phyloP scores from a whole-genome alignment of 2,329 filamentous ascomycete genomes.

The Beauveria caledonica region DNA sequence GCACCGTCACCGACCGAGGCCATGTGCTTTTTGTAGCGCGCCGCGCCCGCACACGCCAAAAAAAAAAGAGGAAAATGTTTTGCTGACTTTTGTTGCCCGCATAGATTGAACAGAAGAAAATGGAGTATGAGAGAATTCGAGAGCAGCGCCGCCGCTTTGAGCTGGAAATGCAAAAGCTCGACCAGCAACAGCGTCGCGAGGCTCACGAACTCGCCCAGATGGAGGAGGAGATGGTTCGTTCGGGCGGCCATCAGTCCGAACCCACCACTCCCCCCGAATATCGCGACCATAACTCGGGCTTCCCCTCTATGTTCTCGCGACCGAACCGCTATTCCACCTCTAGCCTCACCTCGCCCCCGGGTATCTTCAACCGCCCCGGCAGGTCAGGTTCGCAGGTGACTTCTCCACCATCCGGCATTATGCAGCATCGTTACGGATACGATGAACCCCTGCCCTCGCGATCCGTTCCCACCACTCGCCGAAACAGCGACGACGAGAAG shows the following conservation, averaged over 20 bases:
- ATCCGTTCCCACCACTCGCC: conserved; percentile 77
- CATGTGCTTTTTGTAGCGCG: not conserved
- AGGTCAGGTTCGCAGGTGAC: conserved; percentile 73
- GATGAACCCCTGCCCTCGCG: conserved; percentile 53
- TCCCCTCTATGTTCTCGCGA: conserved; percentile 71
- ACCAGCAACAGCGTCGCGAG: conserved; percentile 74
- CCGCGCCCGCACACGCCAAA: not conserved
- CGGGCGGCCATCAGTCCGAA: conserved; percentile 76
- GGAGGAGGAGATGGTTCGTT: conserved; percentile 63
- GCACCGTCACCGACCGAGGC: not conserved
- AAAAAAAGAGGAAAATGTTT: not conserved
- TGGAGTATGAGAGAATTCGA: conserved; percentile 83
- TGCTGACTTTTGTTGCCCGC: conserved; percentile 26
- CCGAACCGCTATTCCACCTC: conserved; percentile 85
- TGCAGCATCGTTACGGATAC: conserved; percentile 50
- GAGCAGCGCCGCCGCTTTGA: conserved; percentile 87
- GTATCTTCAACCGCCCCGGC: conserved; percentile 62
- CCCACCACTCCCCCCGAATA: conserved; percentile 95
- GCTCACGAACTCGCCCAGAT: conserved; percentile 80
- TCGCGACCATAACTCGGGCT: conserved; percentile 61
- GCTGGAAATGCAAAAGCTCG: conserved; percentile 82
- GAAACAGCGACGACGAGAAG: conserved; percentile 87
- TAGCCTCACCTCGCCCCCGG: conserved; percentile 74
- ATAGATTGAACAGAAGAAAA: conserved; percentile 87
- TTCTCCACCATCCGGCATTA: conserved; percentile 61